Conservation (phyloP, 352 stramenopile genomes). For the Saprolegnia diclina region DNA sequence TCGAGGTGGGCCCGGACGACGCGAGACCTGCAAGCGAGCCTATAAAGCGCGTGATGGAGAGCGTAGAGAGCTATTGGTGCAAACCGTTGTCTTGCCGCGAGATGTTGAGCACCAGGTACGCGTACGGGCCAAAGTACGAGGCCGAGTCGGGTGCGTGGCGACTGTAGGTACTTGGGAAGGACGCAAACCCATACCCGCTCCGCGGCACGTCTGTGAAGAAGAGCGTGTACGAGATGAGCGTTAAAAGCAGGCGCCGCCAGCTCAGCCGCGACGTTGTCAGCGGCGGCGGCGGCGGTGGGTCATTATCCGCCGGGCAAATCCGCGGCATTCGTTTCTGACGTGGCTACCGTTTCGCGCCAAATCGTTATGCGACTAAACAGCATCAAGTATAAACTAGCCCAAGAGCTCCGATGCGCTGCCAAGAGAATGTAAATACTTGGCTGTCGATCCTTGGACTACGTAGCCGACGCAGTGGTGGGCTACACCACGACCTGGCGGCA, state of each 20-base stretch:
- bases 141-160: not conserved
- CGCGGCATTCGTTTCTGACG: not conserved
- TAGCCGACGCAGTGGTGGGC: too few relatives aligned
- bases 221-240: constrained; percentile 6
- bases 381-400: not conserved
- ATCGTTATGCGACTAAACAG: too few relatives aligned
- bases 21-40: not conserved
- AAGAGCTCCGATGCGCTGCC: too few relatives aligned
- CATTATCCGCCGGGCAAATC: not conserved
- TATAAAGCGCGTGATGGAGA: not conserved
- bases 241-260: not conserved
- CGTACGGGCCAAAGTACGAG: constrained; percentile 5
- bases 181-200: not conserved
- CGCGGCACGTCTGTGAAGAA: constrained; percentile 21
- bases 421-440: too few relatives aligned
- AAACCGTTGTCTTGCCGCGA: not conserved
- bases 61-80: not conserved
- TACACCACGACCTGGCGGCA: too few relatives aligned
- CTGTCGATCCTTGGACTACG: too few relatives aligned
- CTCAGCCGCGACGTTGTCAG: not conserved
- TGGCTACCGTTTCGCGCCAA: not conserved
- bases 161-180: not conserved
- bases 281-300: not conserved
- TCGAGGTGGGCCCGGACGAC: not conserved
- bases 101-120: not conserved